These are phyloP conservation scores for Priceomyces carsonii DNA, from an alignment of 805 yeast species.

Conservation along the genomic window DNA sequence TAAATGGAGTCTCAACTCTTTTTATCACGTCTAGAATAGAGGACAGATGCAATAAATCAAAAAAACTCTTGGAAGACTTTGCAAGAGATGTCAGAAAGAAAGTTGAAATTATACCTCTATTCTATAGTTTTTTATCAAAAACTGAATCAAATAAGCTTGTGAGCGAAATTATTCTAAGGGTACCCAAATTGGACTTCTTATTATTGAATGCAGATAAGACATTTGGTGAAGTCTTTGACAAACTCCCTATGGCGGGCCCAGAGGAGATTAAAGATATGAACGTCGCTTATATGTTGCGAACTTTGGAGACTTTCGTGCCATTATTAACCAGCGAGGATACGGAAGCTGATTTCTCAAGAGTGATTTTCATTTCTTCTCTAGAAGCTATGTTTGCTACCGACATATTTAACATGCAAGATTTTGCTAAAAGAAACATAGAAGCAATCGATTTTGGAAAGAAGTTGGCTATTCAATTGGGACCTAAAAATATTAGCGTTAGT, in stretches of 20 bases:
- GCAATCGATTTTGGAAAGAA: slow-evolving; percentile 59
- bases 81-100: slow-evolving; percentile 21
- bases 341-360: slow-evolving; percentile 53
- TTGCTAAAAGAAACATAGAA: too few species aligned
- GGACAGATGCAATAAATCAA: slow-evolving; percentile 56
- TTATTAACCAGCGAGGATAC: slow-evolving; percentile 49
- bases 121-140: slow-evolving; percentile 51
- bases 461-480: slow-evolving; percentile 61
- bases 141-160: slow-evolving; percentile 46
- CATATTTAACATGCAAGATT: too few species aligned
- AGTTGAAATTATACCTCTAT: slow-evolving; percentile 39
- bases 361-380: slow-evolving; percentile 60
- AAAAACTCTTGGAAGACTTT: slow-evolving; percentile 24
- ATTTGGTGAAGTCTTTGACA: slow-evolving; percentile 61
- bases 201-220: slow-evolving; percentile 75
- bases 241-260: slow-evolving; percentile 56
- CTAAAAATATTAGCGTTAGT: slow-evolving; percentile 61
- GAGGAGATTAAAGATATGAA: slow-evolving; percentile 60
- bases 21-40: slow-evolving; percentile 60
- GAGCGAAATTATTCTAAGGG: slow-evolving; percentile 32
- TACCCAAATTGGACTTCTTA: slow-evolving; percentile 52
- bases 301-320: slow-evolving; percentile 57
- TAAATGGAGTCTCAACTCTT: slow-evolving; percentile 55
- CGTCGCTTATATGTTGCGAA: slow-evolving; percentile 59
- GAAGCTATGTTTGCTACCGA: slow-evolving; percentile 48